phyloP scores from a whole-genome alignment of 1,284 basidiomycete genomes.

The Sporisorium reilianum region DNA sequence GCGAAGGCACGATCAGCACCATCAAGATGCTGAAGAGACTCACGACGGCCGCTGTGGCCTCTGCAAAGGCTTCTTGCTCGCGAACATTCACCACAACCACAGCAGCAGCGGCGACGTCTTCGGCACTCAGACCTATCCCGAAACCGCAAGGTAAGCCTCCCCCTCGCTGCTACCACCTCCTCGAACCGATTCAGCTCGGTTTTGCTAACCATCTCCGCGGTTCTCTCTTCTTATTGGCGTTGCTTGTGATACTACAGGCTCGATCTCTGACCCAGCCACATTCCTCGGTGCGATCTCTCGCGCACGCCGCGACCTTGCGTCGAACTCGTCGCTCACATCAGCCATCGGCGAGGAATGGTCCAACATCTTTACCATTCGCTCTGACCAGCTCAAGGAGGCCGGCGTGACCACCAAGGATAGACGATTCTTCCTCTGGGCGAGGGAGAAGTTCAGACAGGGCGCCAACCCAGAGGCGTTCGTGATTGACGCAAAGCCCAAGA shows the following conservation, averaged over 20 bases:
- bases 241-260: not conserved
- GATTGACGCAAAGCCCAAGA: constrained; percentile 77
- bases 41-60: constrained; percentile 8
- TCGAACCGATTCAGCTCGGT: too few species aligned
- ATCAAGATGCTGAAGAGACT: constrained; percentile 23
- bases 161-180: not conserved
- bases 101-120: constrained; percentile 10
- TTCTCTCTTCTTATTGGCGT: not conserved
- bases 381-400: constrained; percentile 75
- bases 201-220: too few species aligned
- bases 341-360: constrained; percentile 75
- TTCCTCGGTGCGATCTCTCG: constrained; percentile 82
- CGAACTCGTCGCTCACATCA: constrained; percentile 54
- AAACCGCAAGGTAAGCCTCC: constrained; percentile 16
- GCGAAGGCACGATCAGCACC: not conserved
- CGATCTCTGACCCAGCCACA: constrained; percentile 47
- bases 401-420: constrained; percentile 78
- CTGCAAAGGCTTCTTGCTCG: constrained; percentile 17
- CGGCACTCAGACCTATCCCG: constrained; percentile 17
- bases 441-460: constrained; percentile 80
- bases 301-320: constrained; percentile 75
- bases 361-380: constrained; percentile 76
- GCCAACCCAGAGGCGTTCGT: constrained; percentile 75
- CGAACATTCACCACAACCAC: constrained; percentile 25
- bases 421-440: constrained; percentile 83